Base-by-base conservation (phyloP, 2,329 filamentous ascomycete species). In the Plectosphaerella cucumerina region DNA sequence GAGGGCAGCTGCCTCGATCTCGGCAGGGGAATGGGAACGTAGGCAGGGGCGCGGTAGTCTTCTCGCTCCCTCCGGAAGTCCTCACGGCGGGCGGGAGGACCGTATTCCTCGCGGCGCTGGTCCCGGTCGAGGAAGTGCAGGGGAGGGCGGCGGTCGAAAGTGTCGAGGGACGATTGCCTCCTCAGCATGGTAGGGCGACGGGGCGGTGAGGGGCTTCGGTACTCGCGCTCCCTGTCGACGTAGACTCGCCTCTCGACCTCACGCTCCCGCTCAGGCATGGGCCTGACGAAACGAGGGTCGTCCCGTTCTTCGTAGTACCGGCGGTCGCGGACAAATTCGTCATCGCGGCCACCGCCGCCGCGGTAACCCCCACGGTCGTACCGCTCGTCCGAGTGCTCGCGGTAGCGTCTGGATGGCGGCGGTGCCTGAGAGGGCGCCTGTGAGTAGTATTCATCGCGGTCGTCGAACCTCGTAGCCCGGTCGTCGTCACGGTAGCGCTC, bases 161-260 rank as follows among this genome's bases (percentile, higher is more conserved):
- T 96, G 66, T 96, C 92, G 37, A 96, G 77, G 48, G 90, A 96
- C 14, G 90, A 96, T 66, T 96, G 91, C 42, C 92, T 83, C 52
- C 92, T 82, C 47, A 94, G 63, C 56, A 92, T 77, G 26, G 77
- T 76, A 2, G 90, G 91, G 44, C 87, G 79, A 33, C 78, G 76
- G 49, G 75, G 70, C 3, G 78, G 80, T 10, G 80, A 77, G 5
- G 77, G 68, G 41, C 66, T 70, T 23, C 77, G 71, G 43, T 60
- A 54, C 49, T 84, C 80, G 31, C 74, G 72, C 56, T 86, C 83
- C 51, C 76, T 75, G 53, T 78, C 73, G 56, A 84, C 65, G 43
- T 80, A 74, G 52, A 79, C 78, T 31, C 81, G 79, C 49, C 78
- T 75, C 52, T 82, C 81, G 58, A 74, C 67, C 48, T 80, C 74